Evolutionary conservation across 2,329 filamentous ascomycete genomes (phyloP).

Genomic region (Colletotrichum sp.): DNA sequence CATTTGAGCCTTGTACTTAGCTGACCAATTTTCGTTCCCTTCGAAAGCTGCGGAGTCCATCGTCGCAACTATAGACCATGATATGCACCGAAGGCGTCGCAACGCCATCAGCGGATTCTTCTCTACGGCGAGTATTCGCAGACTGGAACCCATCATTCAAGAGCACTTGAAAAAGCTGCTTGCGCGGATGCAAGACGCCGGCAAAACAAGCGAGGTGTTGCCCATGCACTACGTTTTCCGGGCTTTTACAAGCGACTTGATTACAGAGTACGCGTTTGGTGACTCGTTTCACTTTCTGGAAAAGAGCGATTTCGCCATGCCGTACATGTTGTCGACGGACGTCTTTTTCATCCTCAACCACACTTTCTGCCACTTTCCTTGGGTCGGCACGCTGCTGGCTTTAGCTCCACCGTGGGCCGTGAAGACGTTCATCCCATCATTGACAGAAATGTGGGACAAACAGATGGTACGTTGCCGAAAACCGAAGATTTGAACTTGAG

Average conservation of each 20-base stretch:
- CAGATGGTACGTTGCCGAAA: background rate
- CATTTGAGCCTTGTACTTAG: background rate
- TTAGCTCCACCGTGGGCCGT: background rate
- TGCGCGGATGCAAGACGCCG: background rate
- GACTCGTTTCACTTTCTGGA: background rate
- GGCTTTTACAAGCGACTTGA: background rate
- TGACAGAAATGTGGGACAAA: background rate
- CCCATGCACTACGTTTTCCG: background rate
- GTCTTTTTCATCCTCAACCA: background rate
- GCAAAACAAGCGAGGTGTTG: background rate
- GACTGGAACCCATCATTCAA: background rate
- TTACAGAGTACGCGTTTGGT: background rate
- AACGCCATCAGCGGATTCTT: conserved; percentile 38
- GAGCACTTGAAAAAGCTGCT: background rate
- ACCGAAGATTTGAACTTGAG: background rate
- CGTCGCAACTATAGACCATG: background rate
- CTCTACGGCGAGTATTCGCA: conserved; percentile 29
- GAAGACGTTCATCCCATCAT: background rate
- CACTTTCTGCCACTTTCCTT: background rate
- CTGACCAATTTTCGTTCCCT: background rate
- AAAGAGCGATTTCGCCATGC: background rate
- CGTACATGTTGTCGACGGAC: background rate
- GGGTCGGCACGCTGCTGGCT: background rate
- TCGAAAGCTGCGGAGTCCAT: conserved; percentile 38
- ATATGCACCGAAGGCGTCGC: conserved; percentile 42